A percentile compares a stretch with the other conserved stretches of the same genome.
Conservation (phyloP, 2,329 filamentous ascomycete species). For the Fusarium sp. region DNA sequence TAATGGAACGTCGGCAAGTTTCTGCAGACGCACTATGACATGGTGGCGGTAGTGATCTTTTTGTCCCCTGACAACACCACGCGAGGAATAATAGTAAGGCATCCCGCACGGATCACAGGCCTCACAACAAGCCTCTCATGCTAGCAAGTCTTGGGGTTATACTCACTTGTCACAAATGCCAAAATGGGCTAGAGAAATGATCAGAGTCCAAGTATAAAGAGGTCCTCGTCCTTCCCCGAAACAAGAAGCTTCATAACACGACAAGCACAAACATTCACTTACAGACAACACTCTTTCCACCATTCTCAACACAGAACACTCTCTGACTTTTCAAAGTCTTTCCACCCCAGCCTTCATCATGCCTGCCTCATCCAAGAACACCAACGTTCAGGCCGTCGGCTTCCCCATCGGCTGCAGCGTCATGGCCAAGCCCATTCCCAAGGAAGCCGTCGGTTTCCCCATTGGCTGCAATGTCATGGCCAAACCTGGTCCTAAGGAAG, state of each 20-base stretch:
- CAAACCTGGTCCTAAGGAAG: conserved; percentile 40
- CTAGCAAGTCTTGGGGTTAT: conserved; percentile 20
- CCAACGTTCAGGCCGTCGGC: conserved; percentile 41
- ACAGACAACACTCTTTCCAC: conserved; percentile 37
- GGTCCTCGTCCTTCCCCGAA: neutral
- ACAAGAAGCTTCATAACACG: conserved; percentile 12
- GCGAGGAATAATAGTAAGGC: conserved; percentile 37
- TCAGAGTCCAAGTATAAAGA: conserved; percentile 35
- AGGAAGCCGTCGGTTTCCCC: conserved; percentile 41
- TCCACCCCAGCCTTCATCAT: conserved; percentile 47
- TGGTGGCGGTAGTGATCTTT: conserved; percentile 21
- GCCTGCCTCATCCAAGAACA: conserved; percentile 46
- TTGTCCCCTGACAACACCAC: conserved; percentile 41
- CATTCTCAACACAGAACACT: conserved; percentile 43
- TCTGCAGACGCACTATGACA: conserved; percentile 11
- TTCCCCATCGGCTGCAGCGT: conserved; percentile 46
- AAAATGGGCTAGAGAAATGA: neutral
- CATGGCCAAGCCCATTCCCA: conserved; percentile 46
- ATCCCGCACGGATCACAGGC: conserved; percentile 35
- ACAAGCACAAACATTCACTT: conserved; percentile 32
- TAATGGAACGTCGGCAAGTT: conserved; percentile 1
- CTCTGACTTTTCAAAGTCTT: conserved; percentile 42
- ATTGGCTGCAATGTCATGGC: conserved; percentile 47
- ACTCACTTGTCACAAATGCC: neutral
- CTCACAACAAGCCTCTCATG: conserved; percentile 10